phyloP scores from a whole-genome alignment of 148 eudicot genomes.

The Tetragonia tetragonoides region DNA sequence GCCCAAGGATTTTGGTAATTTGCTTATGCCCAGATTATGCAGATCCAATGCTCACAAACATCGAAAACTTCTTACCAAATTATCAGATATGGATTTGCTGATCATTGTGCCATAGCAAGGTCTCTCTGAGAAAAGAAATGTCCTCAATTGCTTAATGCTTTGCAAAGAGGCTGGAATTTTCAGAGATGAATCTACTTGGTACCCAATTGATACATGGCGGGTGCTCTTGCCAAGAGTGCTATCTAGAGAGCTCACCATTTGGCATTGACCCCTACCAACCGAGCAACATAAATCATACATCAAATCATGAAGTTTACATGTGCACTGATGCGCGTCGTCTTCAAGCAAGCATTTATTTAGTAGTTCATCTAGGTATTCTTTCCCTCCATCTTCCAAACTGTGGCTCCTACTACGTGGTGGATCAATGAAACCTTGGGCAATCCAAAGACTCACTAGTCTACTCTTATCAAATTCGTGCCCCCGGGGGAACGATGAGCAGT shows the following conservation, averaged over 20 bases:
- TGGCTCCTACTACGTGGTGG: neutral
- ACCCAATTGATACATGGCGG: neutral
- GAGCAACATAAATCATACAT: neutral
- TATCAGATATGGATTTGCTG: neutral
- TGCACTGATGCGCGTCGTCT: neutral
- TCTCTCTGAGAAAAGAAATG: neutral
- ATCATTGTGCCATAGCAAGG: neutral
- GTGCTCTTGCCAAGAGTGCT: neutral
- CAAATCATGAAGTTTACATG: constrained; percentile 1
- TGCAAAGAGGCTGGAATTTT: neutral
- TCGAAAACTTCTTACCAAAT: neutral
- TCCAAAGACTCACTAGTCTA: neutral
- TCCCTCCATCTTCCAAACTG: neutral
- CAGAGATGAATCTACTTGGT: neutral
- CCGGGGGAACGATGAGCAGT: constrained; percentile 5
- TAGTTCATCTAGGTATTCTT: neutral
- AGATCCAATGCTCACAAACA: neutral
- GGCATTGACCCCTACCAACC: neutral
- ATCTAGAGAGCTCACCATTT: neutral
- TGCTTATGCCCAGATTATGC: neutral
- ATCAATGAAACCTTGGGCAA: neutral
- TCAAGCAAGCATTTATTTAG: neutral
- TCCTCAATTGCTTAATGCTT: neutral
- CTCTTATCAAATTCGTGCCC: neutral
- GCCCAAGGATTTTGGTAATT: neutral